phyloP scores from a whole-genome alignment of 495 filamentous ascomycete species.

The Penicillium flavigenum region DNA sequence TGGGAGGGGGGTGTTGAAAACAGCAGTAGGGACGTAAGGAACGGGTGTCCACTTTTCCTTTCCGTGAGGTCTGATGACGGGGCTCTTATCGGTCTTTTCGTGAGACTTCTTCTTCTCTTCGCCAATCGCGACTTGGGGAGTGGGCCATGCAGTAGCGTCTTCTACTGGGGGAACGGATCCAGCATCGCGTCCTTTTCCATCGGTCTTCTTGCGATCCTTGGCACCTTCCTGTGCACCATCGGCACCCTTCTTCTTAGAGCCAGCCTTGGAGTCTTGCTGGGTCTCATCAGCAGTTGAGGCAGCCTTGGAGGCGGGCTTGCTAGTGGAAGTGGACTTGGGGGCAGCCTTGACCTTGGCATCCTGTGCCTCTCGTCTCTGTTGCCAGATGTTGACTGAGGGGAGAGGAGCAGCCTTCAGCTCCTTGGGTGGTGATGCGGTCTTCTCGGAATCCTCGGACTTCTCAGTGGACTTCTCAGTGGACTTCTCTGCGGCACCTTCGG shows the following conservation, averaged over 20 bases:
- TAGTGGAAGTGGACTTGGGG: constrained; percentile 26
- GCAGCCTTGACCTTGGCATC: constrained; percentile 63
- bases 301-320: constrained; percentile 38
- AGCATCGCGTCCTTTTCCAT: constrained; percentile 46
- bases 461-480: constrained; percentile 22
- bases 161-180: constrained; percentile 56
- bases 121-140: constrained; percentile 74
- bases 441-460: constrained; percentile 42
- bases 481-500: constrained; percentile 28
- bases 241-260: constrained; percentile 46
- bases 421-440: constrained; percentile 53
- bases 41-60: constrained; percentile 75
- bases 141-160: constrained; percentile 83
- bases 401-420: constrained; percentile 76
- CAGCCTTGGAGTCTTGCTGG: constrained; percentile 47
- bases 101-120: constrained; percentile 71
- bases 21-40: constrained; percentile 70
- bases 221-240: constrained; percentile 30
- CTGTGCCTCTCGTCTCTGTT: constrained; percentile 66
- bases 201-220: constrained; percentile 46
- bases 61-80: constrained; percentile 51
- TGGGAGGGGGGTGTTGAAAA: constrained; percentile 80
- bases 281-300: constrained; percentile 36
- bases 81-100: constrained; percentile 58
- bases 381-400: constrained; percentile 85